These are phyloP conservation scores for Magnaporthiopsis rhizophila DNA, from an alignment of 2,329 filamentous ascomycete genomes.

Conservation along the genomic window DNA sequence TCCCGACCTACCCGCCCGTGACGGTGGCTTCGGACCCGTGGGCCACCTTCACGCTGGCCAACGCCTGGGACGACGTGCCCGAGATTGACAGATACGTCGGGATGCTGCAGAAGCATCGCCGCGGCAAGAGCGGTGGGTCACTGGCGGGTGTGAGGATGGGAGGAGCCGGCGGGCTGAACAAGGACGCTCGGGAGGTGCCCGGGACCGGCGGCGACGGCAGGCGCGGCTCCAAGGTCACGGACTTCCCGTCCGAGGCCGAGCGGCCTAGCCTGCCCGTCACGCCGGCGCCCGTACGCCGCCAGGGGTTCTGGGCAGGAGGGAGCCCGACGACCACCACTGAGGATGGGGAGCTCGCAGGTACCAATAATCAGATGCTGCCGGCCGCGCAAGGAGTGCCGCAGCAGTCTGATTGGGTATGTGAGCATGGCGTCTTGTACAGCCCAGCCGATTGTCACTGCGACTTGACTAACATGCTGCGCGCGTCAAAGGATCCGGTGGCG, in stretches of 20 bases:
- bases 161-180: conserved; percentile 18
- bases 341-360: neutral
- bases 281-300: conserved; percentile 67
- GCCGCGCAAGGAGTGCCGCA: conserved; percentile 74
- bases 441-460: conserved; percentile 47
- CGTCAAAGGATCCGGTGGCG: conserved; percentile 57
- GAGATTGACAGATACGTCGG: conserved; percentile 86
- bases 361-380: conserved; percentile 48
- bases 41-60: conserved; percentile 65
- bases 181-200: conserved; percentile 11
- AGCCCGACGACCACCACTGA: conserved; percentile 11
- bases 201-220: conserved; percentile 13
- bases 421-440: conserved; percentile 42
- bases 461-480: conserved; percentile 43
- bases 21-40: conserved; percentile 50
- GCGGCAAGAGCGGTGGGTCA: conserved; percentile 24
- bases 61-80: conserved; percentile 89
- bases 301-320: conserved; percentile 56
- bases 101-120: conserved; percentile 50
- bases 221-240: conserved; percentile 57
- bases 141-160: conserved; percentile 8
- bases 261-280: conserved; percentile 86
- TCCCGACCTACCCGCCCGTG: conserved; percentile 37
- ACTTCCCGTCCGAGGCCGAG: conserved; percentile 78
- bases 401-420: conserved; percentile 93